phyloP scores from a whole-genome alignment of 306 rosid species.

The Inga oerstediana region DNA sequence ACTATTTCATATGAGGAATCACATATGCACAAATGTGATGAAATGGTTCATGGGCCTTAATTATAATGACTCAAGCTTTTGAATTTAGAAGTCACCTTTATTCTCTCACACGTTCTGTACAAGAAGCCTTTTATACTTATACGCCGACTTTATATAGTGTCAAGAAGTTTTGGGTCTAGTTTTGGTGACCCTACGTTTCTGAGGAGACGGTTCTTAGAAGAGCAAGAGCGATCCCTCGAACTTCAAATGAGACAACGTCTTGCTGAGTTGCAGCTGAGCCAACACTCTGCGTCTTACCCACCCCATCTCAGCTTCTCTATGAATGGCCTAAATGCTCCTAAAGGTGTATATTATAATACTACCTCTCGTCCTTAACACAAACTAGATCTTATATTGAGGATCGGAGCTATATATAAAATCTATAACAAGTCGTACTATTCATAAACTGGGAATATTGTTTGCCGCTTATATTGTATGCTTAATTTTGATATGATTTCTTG shows the following conservation, averaged over 20 bases:
- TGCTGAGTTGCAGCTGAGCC: constrained; percentile 43
- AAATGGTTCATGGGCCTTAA: not conserved
- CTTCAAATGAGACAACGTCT: constrained; percentile 48
- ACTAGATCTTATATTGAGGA: no score
- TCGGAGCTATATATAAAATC: not conserved
- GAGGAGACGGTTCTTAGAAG: constrained; percentile 52
- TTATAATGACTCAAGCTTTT: not conserved
- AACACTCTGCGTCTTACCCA: constrained; percentile 35
- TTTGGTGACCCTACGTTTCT: constrained; percentile 30
- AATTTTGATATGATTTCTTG: not conserved
- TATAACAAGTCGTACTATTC: not conserved
- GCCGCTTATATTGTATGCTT: not conserved
- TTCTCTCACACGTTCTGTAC: not conserved
- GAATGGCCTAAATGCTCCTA: constrained; percentile 40
- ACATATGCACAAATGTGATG: not conserved
- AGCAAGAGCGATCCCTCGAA: constrained; percentile 55
- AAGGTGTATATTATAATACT: constrained; percentile 24
- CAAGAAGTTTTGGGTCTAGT: constrained; percentile 32
- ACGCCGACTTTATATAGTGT: constrained; percentile 34
- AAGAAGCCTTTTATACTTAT: not conserved
- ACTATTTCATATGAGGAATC: not conserved
- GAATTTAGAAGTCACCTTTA: not conserved
- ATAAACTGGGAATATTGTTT: not conserved
- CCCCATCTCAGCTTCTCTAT: constrained; percentile 41
- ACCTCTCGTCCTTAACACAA: no score